These are phyloP conservation scores for Jaltomata sinuosa DNA, from an alignment of 257 asterid species.

Conservation along the genomic window DNA sequence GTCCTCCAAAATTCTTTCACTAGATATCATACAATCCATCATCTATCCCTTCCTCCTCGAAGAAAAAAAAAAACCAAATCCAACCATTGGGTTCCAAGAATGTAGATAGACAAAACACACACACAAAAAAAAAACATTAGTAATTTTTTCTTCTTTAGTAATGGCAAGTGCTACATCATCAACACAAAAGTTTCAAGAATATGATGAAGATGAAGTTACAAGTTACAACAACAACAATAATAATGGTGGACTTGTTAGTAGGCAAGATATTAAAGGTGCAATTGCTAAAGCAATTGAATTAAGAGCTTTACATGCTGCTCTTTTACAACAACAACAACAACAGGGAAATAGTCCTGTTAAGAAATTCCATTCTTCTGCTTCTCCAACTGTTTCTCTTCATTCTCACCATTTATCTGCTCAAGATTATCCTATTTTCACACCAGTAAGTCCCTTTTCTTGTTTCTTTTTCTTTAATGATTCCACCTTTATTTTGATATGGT, in stretches of 20 bases:
- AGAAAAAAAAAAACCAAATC: slow-evolving; percentile 8
- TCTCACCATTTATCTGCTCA: slow-evolving; percentile 59
- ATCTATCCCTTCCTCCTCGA: neutral
- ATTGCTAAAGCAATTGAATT: slow-evolving; percentile 86
- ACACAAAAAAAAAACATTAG: neutral
- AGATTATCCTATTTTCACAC: slow-evolving; percentile 91
- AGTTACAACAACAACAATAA: neutral
- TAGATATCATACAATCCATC: neutral
- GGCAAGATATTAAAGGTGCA: slow-evolving; percentile 60
- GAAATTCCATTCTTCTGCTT: slow-evolving; percentile 32
- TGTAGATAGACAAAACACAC: neutral
- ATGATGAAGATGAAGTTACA: slow-evolving; percentile 2
- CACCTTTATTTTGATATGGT: too few relatives aligned
- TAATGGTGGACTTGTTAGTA: slow-evolving; percentile 18
- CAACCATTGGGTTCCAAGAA: slow-evolving; percentile 30
- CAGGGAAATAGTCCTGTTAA: slow-evolving; percentile 36
- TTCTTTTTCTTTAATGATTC: too few relatives aligned
- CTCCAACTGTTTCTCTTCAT: slow-evolving; percentile 55
- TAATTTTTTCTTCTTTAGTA: neutral
- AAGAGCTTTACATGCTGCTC: slow-evolving; percentile 80
- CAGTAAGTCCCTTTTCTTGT: slow-evolving; percentile 33
- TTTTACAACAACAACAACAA: slow-evolving; percentile 31
- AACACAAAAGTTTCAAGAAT: slow-evolving; percentile 12
- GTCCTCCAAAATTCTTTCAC: neutral
- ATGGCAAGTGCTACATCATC: slow-evolving; percentile 28